Base-by-base conservation (phyloP, 805 yeast genomes). In the Grigorovia yakushimaensis region DNA sequence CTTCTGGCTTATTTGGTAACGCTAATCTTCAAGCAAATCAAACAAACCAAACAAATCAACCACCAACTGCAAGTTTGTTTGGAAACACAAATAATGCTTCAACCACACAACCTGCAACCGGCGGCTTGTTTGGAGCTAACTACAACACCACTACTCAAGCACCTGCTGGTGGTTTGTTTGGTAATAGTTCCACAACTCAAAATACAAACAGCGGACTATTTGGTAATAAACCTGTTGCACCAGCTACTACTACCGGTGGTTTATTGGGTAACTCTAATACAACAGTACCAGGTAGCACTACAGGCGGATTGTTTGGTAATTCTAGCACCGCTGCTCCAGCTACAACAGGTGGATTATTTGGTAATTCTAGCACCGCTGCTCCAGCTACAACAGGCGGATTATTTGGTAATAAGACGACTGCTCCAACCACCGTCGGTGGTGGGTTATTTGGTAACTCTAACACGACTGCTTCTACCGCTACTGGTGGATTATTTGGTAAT, bases 371-470 rank as follows among this genome's bases (percentile, higher is more conserved):
- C 51, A 51, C 44, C 47, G n/a, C 37, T 6, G 47, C 19, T 22
- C 47, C 47, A 42, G 33, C 47, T 9, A 57, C 59, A 23, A 49
- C 52, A 35, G 22, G 51, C 27, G 49, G 49, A 7, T 22, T 45
- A 2, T 44, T 47, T 27, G 51, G 47, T 8, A 33, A 17, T 10
- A 39, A 27, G 15, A 41, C 39, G 13, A 17, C 61, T 18, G 50
- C 47, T 39, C 21, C 46, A 45, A 37, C 49, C 35, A 43, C 42
- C 15, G 19, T 19, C 7, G 58, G 69, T 24, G 76, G 77, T 37
- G 78, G 77, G 4, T 49, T 72, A 24, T 73, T 73, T 55, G 77
- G 77, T 11, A 56, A 54, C 46, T 47, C 30, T n/a, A 19, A 49
- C 7, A 21, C 40, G 5, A 22, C 41, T 23, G 33, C 23, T 17